Conservation (phyloP, 2,329 filamentous ascomycete genomes). For the Alternaria novae-zelandiae region DNA sequence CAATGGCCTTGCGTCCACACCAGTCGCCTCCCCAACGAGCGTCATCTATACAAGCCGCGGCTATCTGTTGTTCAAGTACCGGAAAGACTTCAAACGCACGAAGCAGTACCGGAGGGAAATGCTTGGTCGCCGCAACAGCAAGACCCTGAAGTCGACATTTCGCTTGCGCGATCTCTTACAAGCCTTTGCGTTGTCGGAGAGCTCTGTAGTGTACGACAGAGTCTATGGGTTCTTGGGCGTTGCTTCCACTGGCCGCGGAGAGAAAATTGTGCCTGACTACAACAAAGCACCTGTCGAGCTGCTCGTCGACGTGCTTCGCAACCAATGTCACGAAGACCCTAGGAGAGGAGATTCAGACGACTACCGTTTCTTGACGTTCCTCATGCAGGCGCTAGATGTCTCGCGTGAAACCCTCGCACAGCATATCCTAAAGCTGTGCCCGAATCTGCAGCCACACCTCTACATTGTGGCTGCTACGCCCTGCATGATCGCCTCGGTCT, state of each 20-base stretch:
- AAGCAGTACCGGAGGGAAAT: conserved; percentile 11
- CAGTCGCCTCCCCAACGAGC: not conserved
- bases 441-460: conserved; percentile 6
- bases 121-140: conserved; percentile 14
- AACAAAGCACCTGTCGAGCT: conserved; percentile 14
- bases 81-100: conserved; percentile 15
- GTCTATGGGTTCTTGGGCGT: conserved; percentile 21
- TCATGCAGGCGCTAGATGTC: conserved; percentile 13
- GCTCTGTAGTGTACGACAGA: conserved; percentile 15
- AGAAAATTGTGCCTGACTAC: conserved; percentile 19
- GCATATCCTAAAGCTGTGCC: conserved; percentile 6
- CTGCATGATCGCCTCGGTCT: conserved; percentile 9
- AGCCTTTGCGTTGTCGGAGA: conserved; percentile 15
- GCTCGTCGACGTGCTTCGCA: conserved; percentile 19
- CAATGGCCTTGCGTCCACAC: not conserved
- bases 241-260: conserved; percentile 9
- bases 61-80: conserved; percentile 17
- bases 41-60: conserved; percentile 7
- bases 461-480: conserved; percentile 14
- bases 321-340: conserved; percentile 6
- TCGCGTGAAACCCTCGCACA: conserved; percentile 14
- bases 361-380: conserved; percentile 12
- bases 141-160: conserved; percentile 11
- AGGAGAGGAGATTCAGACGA: conserved; percentile 9
- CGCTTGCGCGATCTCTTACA: conserved; percentile 19